phyloP scores from a whole-genome alignment of 306 rosid species.

The Quercus alba region DNA sequence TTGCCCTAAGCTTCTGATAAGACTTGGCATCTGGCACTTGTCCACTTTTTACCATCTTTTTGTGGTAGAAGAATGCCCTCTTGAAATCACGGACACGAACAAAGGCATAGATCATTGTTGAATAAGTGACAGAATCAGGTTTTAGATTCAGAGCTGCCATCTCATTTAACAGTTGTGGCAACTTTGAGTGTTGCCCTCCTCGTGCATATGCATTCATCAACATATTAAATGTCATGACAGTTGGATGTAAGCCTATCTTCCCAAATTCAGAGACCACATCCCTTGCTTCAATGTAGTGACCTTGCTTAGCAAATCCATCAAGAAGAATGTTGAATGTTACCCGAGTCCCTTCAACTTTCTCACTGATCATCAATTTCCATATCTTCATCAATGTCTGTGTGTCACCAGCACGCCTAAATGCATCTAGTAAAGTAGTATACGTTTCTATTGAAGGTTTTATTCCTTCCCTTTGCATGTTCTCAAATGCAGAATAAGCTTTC shows the following conservation, averaged over 20 bases:
- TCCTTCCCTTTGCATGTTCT: conserved; percentile 67
- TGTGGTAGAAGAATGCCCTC: conserved; percentile 74
- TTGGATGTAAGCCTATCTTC: conserved; percentile 70
- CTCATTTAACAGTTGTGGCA: conserved; percentile 76
- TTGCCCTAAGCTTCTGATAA: conserved; percentile 60
- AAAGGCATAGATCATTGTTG: conserved; percentile 80
- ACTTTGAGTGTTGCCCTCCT: conserved; percentile 73
- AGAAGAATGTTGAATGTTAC: conserved; percentile 73
- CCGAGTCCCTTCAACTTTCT: conserved; percentile 61
- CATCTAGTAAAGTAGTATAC: conserved; percentile 78
- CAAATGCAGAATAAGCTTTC: conserved; percentile 73
- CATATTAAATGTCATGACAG: conserved; percentile 82
- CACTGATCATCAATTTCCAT: conserved; percentile 72
- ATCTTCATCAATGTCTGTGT: conserved; percentile 61
- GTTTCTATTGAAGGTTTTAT: conserved; percentile 84
- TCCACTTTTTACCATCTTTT: conserved; percentile 70
- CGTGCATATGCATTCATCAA: conserved; percentile 86
- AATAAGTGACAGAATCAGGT: conserved; percentile 83
- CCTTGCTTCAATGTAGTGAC: conserved; percentile 75
- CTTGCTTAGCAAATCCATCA: conserved; percentile 93
- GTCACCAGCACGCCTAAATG: conserved; percentile 78
- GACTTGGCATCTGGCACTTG: conserved; percentile 60
- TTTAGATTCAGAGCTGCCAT: conserved; percentile 61
- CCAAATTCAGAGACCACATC: conserved; percentile 71
- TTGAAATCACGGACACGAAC: conserved; percentile 66